A percentile compares a stretch with the other conserved stretches of the same genome.
phyloP scores from a whole-genome alignment of 768 basidiomycete genomes.

The Russula compacta region DNA sequence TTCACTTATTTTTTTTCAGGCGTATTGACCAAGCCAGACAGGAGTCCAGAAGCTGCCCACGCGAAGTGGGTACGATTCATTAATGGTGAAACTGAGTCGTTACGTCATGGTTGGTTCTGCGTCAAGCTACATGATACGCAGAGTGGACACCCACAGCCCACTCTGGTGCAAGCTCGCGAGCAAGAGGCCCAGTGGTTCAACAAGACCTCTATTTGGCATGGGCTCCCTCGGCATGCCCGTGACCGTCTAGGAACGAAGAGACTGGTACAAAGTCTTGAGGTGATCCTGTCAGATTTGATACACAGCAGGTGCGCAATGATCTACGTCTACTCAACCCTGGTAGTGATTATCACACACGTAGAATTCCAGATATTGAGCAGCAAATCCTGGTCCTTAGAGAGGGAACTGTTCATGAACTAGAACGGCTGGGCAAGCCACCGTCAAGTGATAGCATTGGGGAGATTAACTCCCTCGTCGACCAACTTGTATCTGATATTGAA shows the following conservation, averaged over 20 bases:
- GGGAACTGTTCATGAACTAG: constrained; percentile 23
- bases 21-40: constrained; percentile 28
- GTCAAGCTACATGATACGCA: constrained; percentile 13
- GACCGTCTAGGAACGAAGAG: not conserved
- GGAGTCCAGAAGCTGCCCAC: constrained; percentile 19
- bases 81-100: not conserved
- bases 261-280: constrained; percentile 4
- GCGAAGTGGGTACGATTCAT: constrained; percentile 20
- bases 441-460: constrained; percentile 46
- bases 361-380: constrained; percentile 48
- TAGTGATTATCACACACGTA: constrained; percentile 21
- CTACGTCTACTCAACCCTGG: not conserved
- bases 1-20: constrained; percentile 17
- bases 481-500: constrained; percentile 37
- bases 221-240: not conserved
- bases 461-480: constrained; percentile 36
- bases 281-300: constrained; percentile 4
- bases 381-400: constrained; percentile 38
- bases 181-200: not conserved
- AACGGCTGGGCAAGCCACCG: constrained; percentile 38
- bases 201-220: not conserved
- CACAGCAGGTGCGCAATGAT: not conserved
- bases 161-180: not conserved
- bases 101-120: constrained; percentile 11
- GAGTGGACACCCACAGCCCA: not conserved